Evolutionary conservation across 1,284 basidiomycete genomes (phyloP).

Genomic region (Albatrellus sp.): DNA sequence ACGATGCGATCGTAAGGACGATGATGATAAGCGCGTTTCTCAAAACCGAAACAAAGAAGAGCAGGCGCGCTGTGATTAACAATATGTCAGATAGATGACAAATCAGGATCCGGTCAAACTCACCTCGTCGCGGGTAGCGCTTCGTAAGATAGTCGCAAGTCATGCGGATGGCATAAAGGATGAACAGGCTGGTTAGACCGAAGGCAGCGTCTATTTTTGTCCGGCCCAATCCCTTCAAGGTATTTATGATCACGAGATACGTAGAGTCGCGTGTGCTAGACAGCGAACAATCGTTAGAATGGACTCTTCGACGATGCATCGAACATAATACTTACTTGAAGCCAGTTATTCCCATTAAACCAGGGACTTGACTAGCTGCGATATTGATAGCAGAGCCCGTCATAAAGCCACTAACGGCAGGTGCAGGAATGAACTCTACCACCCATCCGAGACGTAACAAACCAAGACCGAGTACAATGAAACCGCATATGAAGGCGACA

Average conservation of each 20-base stretch:
- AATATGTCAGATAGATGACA: constrained; percentile 5
- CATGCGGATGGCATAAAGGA: constrained; percentile 70
- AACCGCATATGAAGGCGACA: constrained; percentile 82
- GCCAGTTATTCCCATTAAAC: constrained; percentile 72
- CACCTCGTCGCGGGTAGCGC: constrained; percentile 59
- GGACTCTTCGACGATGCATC: neutral
- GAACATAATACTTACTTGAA: constrained; percentile 49
- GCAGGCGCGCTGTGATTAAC: constrained; percentile 45
- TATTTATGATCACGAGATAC: constrained; percentile 86
- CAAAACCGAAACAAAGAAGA: constrained; percentile 80
- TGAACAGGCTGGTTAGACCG: constrained; percentile 68
- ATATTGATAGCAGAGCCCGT: constrained; percentile 87
- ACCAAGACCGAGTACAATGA: constrained; percentile 88
- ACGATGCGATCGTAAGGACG: constrained; percentile 76
- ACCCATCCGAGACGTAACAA: constrained; percentile 90
- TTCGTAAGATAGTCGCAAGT: constrained; percentile 44
- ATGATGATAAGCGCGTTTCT: constrained; percentile 84
- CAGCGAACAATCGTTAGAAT: constrained; percentile 2
- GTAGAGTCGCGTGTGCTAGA: constrained; percentile 72
- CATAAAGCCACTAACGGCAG: constrained; percentile 91
- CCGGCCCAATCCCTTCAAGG: constrained; percentile 68
- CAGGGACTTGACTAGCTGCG: constrained; percentile 74
- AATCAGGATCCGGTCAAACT: constrained; percentile 11
- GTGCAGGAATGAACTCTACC: constrained; percentile 88
- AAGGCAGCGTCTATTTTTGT: constrained; percentile 82